Evolutionary conservation across 257 asterid species (phyloP), one percentile per base, ranked within the genome.

Genomic region (Penstemon davidsonii): DNA sequence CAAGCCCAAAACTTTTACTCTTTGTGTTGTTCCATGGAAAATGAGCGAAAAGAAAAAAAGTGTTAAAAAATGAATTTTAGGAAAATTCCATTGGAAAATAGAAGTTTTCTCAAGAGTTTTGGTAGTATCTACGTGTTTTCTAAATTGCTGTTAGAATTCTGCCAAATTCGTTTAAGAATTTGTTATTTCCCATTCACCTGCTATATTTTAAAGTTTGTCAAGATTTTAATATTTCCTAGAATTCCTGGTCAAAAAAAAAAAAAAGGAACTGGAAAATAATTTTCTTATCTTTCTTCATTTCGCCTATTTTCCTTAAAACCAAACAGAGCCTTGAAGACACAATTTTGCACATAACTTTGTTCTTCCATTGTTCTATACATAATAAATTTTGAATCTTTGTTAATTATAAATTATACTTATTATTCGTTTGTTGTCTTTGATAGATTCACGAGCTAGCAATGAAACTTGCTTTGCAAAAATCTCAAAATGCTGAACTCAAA

Each of bases 381-480:
- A 6, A n/a, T 5, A 43, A 61, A 40, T 3, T 25, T 25, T 62
- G 37, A 5, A 5, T 55, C 33, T 25, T 11, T 41, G 53, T 64
- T 68, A 37, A 62, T 25, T 25, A 49, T 40, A 39, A 70, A 18
- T 66, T 33, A 13, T 13, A 53, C 6, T 55, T 25, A 25, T 25
- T 1, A 25, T 49, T 73, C 60, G 56, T 69, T 25, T 60, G 8
- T 70, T 75, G 57, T 62, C 72, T 52, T 12, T 62, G 71, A 57
- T 76, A 93, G 99, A 88, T 93, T 47, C 97, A 88, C 72, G 97
- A 90, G 81, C 85, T 92, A 69, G 72, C 84, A 5, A 87, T 92
- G 98, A 86, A 89, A 66, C 96, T 92, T 61, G 82, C 96, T 62
- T 65, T 81, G 78, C 95, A 88, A 73, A 92, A 79, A 78, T 84